These are phyloP conservation scores for Ogataea kodamae DNA, from an alignment of 805 yeast genomes.

Conservation along the genomic window DNA sequence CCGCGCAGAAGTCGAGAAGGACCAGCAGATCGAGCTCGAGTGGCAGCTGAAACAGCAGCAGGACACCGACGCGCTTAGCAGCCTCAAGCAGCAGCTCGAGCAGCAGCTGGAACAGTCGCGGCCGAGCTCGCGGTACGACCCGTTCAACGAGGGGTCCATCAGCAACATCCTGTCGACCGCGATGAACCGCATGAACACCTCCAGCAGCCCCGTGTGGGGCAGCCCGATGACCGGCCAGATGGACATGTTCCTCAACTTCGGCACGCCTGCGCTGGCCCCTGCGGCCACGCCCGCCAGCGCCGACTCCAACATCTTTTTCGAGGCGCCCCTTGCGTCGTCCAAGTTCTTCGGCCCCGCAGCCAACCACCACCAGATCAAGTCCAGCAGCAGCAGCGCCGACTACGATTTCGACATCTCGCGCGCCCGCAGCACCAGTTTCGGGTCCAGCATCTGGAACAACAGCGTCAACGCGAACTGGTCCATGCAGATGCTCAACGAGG, in stretches of 20 bases:
- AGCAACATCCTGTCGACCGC: constrained; percentile 20
- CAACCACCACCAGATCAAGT: constrained; percentile 12
- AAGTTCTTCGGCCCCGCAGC: constrained; percentile 21
- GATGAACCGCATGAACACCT: constrained; percentile 25
- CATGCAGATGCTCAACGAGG: constrained; percentile 9
- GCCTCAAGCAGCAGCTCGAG: constrained; percentile 25
- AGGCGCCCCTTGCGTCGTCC: constrained; percentile 22
- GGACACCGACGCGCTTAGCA: constrained; percentile 32
- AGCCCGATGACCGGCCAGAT: constrained; percentile 9
- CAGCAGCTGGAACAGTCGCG: constrained; percentile 15
- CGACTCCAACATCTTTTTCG: constrained; percentile 11
- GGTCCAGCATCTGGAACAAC: constrained; percentile 36
- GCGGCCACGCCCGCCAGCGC: constrained; percentile 1
- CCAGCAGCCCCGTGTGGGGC: constrained; percentile 21
- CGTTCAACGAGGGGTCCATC: constrained; percentile 17
- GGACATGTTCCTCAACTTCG: constrained; percentile 5
- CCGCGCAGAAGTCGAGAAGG: constrained; percentile 29
- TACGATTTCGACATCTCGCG: constrained; percentile 22
- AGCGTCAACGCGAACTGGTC: constrained; percentile 16
- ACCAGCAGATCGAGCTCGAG: constrained; percentile 35
- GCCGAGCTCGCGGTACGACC: constrained; percentile 19
- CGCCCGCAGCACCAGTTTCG: constrained; percentile 34
- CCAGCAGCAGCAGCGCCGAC: constrained; percentile 14
- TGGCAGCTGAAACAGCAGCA: constrained; percentile 40
- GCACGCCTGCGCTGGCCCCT: constrained; percentile 2